Conservation (phyloP, 1,139 yeast genomes). For the Blastobotrys serpentis region DNA sequence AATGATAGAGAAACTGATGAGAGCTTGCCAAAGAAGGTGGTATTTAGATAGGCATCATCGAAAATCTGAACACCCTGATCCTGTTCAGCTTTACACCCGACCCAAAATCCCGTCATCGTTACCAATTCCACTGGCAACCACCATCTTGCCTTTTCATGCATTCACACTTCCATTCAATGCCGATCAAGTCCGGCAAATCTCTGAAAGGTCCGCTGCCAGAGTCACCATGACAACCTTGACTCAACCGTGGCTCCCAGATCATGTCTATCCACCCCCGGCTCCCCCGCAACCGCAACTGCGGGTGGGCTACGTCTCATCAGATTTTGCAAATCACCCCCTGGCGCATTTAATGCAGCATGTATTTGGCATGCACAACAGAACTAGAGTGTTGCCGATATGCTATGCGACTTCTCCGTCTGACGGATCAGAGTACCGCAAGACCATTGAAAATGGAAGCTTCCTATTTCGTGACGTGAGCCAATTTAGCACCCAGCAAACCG, state of each 20-base stretch:
- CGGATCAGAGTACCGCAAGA: slow-evolving; percentile 32
- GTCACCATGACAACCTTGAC: slow-evolving; percentile 31
- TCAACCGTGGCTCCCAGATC: slow-evolving; percentile 34
- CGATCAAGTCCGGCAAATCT: slow-evolving; percentile 31
- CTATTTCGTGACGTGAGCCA: slow-evolving; percentile 33
- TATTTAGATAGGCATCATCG: slow-evolving; percentile 35
- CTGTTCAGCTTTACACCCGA: slow-evolving; percentile 22
- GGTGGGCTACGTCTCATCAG: slow-evolving; percentile 40
- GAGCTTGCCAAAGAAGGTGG: slow-evolving; percentile 35
- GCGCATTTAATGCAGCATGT: slow-evolving; percentile 41
- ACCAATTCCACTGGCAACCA: slow-evolving; percentile 35
- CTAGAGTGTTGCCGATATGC: slow-evolving; percentile 32
- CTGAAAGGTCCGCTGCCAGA: slow-evolving; percentile 36
- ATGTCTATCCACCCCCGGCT: slow-evolving; percentile 37
- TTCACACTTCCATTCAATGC: slow-evolving; percentile 37
- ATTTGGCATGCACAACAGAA: slow-evolving; percentile 35
- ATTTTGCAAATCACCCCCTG: slow-evolving; percentile 38
- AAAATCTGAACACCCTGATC: slow-evolving; percentile 20
- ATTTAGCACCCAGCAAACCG: slow-evolving; percentile 32
- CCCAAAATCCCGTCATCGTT: slow-evolving; percentile 34
- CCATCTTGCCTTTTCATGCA: slow-evolving; percentile 39
- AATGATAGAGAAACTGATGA: slow-evolving; percentile 30
- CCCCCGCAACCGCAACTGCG: slow-evolving; percentile 29
- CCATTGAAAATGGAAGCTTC: slow-evolving; percentile 33
- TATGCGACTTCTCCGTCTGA: slow-evolving; percentile 38